A percentile compares a stretch with the other conserved stretches of the same genome.
Evolutionary conservation across 2,329 filamentous ascomycete genomes (phyloP).

Genomic region (Fusarium sublunatum): DNA sequence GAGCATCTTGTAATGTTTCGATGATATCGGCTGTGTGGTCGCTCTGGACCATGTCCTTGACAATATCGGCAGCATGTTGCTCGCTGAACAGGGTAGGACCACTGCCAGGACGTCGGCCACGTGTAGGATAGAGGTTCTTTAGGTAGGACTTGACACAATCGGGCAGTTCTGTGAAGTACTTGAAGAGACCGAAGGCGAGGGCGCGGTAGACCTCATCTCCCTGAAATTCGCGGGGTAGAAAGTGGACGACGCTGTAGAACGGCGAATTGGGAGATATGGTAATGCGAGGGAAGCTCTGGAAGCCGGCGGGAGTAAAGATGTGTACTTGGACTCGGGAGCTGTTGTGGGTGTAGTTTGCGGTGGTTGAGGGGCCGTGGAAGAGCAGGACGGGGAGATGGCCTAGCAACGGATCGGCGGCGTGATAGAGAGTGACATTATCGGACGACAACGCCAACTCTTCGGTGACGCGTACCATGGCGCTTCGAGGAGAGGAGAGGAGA

Average conservation of each 20-base stretch:
- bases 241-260: conserved; percentile 89
- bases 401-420: conserved; percentile 85
- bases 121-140: conserved; percentile 66
- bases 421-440: conserved; percentile 87
- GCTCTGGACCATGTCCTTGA: conserved; percentile 83
- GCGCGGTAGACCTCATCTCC: conserved; percentile 93
- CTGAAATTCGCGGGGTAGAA: conserved; percentile 92
- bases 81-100: conserved; percentile 82
- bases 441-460: conserved; percentile 82
- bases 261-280: conserved; percentile 93
- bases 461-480: conserved; percentile 84
- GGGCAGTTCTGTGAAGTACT: conserved; percentile 92
- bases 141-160: conserved; percentile 79
- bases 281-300: conserved; percentile 89
- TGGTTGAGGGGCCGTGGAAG: conserved; percentile 92
- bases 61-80: conserved; percentile 91
- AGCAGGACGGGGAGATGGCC: conserved; percentile 84
- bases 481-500: conserved; percentile 44
- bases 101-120: conserved; percentile 70
- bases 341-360: conserved; percentile 85
- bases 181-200: conserved; percentile 90
- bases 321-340: conserved; percentile 96
- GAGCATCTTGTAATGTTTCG: conserved; percentile 76
- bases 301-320: conserved; percentile 88
- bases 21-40: conserved; percentile 81